Conservation (phyloP, 2,329 filamentous ascomycete species). For the Dactylonectria macrodidyma region DNA sequence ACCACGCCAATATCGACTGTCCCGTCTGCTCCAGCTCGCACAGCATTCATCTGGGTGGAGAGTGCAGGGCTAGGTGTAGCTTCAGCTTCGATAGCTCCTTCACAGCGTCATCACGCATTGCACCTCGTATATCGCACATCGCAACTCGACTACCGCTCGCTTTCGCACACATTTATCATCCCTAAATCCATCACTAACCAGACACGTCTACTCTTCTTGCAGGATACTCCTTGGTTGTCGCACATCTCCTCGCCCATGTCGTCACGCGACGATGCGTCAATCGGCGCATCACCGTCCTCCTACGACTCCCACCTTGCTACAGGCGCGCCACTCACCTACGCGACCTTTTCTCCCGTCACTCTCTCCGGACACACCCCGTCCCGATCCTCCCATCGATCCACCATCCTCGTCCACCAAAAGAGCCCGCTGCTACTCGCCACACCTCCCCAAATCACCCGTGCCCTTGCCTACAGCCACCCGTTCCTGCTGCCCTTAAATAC, state of each 20-base stretch:
- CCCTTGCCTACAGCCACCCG: conserved; percentile 94
- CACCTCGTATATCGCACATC: conserved; percentile 8
- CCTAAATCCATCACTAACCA: conserved; percentile 37
- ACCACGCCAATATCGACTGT: conserved; percentile 25
- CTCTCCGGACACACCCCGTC: conserved; percentile 77
- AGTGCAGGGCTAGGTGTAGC: background rate
- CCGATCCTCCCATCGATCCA: conserved; percentile 80
- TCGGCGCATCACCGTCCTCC: conserved; percentile 53
- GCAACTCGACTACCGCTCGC: conserved; percentile 8
- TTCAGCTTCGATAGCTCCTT: background rate
- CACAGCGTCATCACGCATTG: background rate
- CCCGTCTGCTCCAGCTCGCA: too few relatives aligned
- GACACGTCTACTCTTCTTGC: conserved; percentile 20
- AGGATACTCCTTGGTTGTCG: conserved; percentile 67
- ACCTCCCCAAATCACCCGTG: conserved; percentile 93
- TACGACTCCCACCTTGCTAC: conserved; percentile 50
- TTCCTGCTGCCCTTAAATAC: conserved; percentile 93
- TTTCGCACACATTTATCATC: background rate
- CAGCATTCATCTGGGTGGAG: too few relatives aligned
- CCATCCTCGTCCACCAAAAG: conserved; percentile 96
- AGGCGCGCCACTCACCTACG: conserved; percentile 79
- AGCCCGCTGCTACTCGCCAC: conserved; percentile 93
- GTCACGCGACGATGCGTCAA: conserved; percentile 55
- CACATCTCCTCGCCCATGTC: conserved; percentile 59
- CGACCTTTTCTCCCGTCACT: conserved; percentile 89